Evolutionary conservation across 331 rosid species (phyloP).

Genomic region (Quercus phellos): DNA sequence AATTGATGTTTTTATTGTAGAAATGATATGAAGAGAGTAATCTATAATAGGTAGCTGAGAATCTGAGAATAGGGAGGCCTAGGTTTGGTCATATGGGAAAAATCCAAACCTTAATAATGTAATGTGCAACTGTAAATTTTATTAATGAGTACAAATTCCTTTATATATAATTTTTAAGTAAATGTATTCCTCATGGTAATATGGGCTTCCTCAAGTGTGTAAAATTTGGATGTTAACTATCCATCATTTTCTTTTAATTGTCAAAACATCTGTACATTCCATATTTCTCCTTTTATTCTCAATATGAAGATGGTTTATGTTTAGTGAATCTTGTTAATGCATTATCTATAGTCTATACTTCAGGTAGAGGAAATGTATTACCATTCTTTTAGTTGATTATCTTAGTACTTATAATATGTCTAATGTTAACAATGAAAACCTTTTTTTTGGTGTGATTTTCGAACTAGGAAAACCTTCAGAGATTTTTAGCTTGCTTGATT

Average conservation of each 20-base stretch:
- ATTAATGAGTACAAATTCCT: neutral
- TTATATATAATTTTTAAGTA: neutral
- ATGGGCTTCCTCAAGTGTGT: neutral
- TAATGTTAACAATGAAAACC: neutral
- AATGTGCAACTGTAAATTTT: neutral
- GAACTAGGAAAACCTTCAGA: neutral
- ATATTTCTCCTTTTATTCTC: neutral
- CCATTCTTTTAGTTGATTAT: neutral
- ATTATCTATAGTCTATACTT: too few relatives aligned
- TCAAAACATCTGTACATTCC: neutral
- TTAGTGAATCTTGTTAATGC: too few relatives aligned
- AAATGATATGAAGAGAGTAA: neutral
- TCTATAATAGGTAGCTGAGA: neutral
- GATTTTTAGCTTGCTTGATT: neutral
- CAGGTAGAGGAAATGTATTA: too few relatives aligned
- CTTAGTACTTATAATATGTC: neutral
- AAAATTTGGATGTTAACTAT: neutral
- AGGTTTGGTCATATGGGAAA: too few relatives aligned
- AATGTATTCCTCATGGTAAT: neutral
- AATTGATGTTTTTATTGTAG: neutral
- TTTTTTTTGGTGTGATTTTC: neutral
- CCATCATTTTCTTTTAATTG: neutral
- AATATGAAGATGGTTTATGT: neutral
- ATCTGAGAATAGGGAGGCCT: neutral
- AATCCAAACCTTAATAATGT: neutral